Evolutionary conservation across 2,329 filamentous ascomycete species (phyloP).

Genomic region (Beauveria sp.): DNA sequence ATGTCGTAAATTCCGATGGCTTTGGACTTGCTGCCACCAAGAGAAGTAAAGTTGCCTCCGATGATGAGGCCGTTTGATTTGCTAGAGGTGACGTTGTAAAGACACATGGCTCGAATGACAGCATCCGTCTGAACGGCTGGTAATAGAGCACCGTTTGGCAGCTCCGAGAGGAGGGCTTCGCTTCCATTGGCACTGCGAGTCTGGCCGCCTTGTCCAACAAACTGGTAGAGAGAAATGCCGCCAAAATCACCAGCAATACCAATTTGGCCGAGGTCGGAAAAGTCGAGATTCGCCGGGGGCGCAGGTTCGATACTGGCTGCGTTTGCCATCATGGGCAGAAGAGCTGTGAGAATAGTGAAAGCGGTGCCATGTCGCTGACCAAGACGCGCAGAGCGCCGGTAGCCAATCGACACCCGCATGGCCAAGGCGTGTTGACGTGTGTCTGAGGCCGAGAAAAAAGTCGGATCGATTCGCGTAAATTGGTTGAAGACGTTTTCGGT

Average conservation of each 20-base stretch:
- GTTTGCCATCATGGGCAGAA: conserved; percentile 31
- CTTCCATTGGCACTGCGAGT: conserved; percentile 66
- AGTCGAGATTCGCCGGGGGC: conserved; percentile 67
- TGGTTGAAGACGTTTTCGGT: not conserved
- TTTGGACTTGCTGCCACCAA: conserved; percentile 67
- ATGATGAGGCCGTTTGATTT: conserved; percentile 68
- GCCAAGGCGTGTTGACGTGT: conserved; percentile 14
- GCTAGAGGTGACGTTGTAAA: conserved; percentile 61
- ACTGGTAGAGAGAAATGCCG: conserved; percentile 85
- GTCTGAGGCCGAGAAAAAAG: not conserved
- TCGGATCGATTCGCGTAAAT: not conserved
- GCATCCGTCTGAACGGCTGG: conserved; percentile 71
- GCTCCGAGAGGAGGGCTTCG: conserved; percentile 69
- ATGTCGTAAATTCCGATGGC: conserved; percentile 79
- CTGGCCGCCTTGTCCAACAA: conserved; percentile 67
- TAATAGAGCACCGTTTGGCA: conserved; percentile 79
- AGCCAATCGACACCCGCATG: conserved; percentile 42
- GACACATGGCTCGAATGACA: conserved; percentile 82
- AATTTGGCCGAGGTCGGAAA: conserved; percentile 70
- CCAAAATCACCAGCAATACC: conserved; percentile 85
- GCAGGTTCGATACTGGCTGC: conserved; percentile 54
- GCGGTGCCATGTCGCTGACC: conserved; percentile 19
- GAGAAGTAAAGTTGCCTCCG: conserved; percentile 90
- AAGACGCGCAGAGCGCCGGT: conserved; percentile 34
- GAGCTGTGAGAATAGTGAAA: conserved; percentile 34